phyloP scores from a whole-genome alignment of 495 filamentous ascomycete species.

The Hypoxylon fuscum region DNA sequence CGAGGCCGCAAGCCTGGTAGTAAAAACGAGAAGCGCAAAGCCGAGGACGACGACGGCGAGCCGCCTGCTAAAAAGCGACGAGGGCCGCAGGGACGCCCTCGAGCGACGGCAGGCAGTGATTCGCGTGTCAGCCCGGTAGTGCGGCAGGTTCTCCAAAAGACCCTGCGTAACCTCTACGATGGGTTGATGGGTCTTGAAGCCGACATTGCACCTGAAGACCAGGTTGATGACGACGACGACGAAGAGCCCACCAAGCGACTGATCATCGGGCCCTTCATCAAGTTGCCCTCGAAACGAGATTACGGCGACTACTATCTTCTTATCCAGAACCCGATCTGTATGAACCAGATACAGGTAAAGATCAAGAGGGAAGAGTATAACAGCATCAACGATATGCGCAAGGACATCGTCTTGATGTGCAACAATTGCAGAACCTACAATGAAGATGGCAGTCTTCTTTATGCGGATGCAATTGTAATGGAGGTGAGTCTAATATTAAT shows the following conservation, averaged over 20 bases:
- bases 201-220: conserved; percentile 63
- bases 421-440: conserved; percentile 94
- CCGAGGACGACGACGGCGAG: conserved; percentile 81
- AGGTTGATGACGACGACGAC: conserved; percentile 63
- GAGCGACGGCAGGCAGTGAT: conserved; percentile 52
- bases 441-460: conserved; percentile 90
- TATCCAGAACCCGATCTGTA: conserved; percentile 89
- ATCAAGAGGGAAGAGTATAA: conserved; percentile 94
- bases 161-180: conserved; percentile 78
- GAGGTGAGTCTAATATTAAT: conserved; percentile 73
- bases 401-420: conserved; percentile 84
- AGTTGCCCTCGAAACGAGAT: conserved; percentile 82
- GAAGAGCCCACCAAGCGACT: conserved; percentile 65
- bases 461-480: conserved; percentile 90
- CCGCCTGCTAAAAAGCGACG: conserved; percentile 81
- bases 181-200: conserved; percentile 81
- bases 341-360: conserved; percentile 90
- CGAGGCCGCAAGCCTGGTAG: conserved; percentile 81
- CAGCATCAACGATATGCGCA: conserved; percentile 77
- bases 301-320: conserved; percentile 95
- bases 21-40: conserved; percentile 83
- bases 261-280: conserved; percentile 94
- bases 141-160: conserved; percentile 73
- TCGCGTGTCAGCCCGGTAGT: conserved; percentile 54
- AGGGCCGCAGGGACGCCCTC: conserved; percentile 71